Conservation (phyloP, 106 monocot genomes). For the Phalaenopsis equestris region DNA sequence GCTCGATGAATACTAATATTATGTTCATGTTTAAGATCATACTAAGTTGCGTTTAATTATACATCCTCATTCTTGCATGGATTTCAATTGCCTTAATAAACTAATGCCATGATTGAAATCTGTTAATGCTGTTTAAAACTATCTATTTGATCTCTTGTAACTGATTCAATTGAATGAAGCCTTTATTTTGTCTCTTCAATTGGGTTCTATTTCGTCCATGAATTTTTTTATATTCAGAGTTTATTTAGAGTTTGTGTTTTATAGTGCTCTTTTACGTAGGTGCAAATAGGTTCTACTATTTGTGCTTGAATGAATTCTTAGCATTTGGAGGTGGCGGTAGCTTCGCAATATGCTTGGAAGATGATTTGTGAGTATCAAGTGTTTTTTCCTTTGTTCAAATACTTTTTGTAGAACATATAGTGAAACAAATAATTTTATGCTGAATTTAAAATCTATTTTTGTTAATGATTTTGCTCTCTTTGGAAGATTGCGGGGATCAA, state of each 20-base stretch:
- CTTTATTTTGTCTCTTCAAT: too few relatives aligned
- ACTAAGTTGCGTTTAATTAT: too few relatives aligned
- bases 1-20: too few relatives aligned
- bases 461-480: slow-evolving; percentile 3
- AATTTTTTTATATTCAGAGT: too few relatives aligned
- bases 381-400: not conserved
- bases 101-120: too few relatives aligned
- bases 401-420: not conserved
- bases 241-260: not conserved
- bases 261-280: slow-evolving; percentile 33
- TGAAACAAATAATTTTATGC: not conserved
- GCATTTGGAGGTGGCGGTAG: slow-evolving; percentile 88
- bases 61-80: too few relatives aligned
- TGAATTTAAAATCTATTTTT: not conserved
- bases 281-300: slow-evolving; percentile 85
- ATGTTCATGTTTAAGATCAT: too few relatives aligned
- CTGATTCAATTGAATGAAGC: too few relatives aligned
- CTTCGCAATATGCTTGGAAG: slow-evolving; percentile 78
- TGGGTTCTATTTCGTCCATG: too few relatives aligned
- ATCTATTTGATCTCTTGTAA: too few relatives aligned
- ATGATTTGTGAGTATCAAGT: slow-evolving; percentile 71
- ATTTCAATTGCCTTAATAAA: too few relatives aligned
- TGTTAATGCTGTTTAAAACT: too few relatives aligned
- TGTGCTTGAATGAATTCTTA: slow-evolving; percentile 73
- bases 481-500: slow-evolving; percentile 73